Percentiles rank a stretch among this genome's conserved stretches.
phyloP scores from a whole-genome alignment of 306 rosid species.

The Astragalus glycyphyllos region DNA sequence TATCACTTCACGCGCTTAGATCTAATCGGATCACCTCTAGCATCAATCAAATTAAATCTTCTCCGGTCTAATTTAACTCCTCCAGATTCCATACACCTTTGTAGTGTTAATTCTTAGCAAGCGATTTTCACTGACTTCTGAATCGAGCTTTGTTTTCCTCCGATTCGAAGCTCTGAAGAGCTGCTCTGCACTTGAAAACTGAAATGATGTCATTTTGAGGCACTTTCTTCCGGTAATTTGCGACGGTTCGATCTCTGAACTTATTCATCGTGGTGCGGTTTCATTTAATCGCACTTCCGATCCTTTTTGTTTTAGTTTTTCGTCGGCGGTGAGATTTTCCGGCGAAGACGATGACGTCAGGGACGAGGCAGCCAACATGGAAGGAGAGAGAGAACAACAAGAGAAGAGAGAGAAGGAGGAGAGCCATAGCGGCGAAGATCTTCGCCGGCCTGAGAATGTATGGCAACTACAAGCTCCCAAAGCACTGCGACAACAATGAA shows the following conservation, averaged over 20 bases:
- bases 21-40: constrained; percentile 44
- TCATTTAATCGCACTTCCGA: not conserved
- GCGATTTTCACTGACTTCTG: not conserved
- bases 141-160: constrained; percentile 11
- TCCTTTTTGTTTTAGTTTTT: not conserved
- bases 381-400: constrained; percentile 95
- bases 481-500: constrained; percentile 95
- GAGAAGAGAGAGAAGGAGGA: constrained; percentile 75
- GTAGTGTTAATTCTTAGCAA: not conserved
- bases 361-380: constrained; percentile 82
- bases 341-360: constrained; percentile 69
- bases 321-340: constrained; percentile 11
- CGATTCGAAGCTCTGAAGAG: constrained; percentile 8
- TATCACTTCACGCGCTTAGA: constrained; percentile 38
- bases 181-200: not conserved
- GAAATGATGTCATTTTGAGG: constrained; percentile 6
- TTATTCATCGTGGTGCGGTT: constrained; percentile 7
- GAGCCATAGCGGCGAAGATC: constrained; percentile 90
- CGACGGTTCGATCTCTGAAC: not conserved
- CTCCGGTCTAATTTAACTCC: not conserved
- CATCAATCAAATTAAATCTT: not conserved
- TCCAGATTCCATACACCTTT: not conserved
- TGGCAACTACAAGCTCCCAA: constrained; percentile 88
- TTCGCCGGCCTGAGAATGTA: constrained; percentile 81
- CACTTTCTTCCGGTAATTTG: not conserved